These are phyloP conservation scores for Diospyros kaki DNA, from an alignment of 148 eudicot genomes.

Conservation along the genomic window DNA sequence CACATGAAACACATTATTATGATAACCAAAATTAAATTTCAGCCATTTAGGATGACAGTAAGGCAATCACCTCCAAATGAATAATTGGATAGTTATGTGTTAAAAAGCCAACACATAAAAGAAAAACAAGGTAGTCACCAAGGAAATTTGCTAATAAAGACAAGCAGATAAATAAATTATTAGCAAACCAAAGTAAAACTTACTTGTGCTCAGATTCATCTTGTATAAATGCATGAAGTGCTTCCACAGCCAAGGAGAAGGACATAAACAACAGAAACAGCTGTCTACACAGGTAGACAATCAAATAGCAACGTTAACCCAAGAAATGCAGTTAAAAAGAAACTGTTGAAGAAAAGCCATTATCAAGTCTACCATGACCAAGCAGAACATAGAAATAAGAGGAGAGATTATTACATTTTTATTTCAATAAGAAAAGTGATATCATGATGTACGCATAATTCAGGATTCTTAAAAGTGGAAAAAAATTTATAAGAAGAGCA, in stretches of 20 bases:
- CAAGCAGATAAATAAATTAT: not conserved
- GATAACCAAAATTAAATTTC: not conserved
- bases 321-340: slow-evolving; percentile 7
- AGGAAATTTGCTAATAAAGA: not conserved
- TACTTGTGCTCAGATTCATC: slow-evolving; percentile 99
- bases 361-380: not conserved
- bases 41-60: not conserved
- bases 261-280: slow-evolving; percentile 95
- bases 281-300: slow-evolving; percentile 83
- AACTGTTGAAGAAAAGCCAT: not conserved
- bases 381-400: not conserved
- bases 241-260: slow-evolving; percentile 96
- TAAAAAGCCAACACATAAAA: not conserved
- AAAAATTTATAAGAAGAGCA: too few relatives aligned
- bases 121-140: not conserved
- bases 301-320: slow-evolving; percentile 29
- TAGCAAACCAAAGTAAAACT: slow-evolving; percentile 23
- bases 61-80: not conserved
- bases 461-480: not conserved
- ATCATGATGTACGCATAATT: too few relatives aligned
- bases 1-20: not conserved
- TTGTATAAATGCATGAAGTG: slow-evolving; percentile 94
- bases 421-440: too few relatives aligned
- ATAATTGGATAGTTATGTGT: not conserved
- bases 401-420: not conserved